Base-by-base conservation (phyloP, 1,284 basidiomycete species). In the Ceratobasidium sp. region DNA sequence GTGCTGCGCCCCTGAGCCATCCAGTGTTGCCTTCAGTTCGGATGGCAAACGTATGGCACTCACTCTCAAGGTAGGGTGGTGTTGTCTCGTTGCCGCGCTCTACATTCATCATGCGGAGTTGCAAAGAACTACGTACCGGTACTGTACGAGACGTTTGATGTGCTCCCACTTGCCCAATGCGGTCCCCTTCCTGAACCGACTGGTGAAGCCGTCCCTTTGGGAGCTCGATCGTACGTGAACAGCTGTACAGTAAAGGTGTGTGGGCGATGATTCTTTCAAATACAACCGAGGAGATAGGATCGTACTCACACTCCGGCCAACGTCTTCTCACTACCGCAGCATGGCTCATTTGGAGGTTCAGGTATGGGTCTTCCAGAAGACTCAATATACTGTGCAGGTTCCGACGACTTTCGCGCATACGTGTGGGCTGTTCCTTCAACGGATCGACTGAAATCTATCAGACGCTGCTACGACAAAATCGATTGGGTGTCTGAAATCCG, bases 361-460 rank as follows among this genome's bases (percentile, higher is more conserved):
- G 64, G 73, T 26, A 28, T 76, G 42, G 73, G 73, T 57, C 73
- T 76, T 67, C 64, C 73, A 20, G 73, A 76, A 57, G 73, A 76
- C 52, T 76, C 73, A 54, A 42, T 76, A 33, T 76, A 76, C 64
- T 76, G 73, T 57, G 62, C 73, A 12, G 73, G 73, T 40, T 76
- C 73, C 26, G 73, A 76, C 48, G 73, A 76, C 40, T 76, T 76
- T 52, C 48, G 73, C 12, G 73, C 52, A 56, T 76, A 76, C 59
- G 62, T 64, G n/a, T 76, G 73, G 73, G 12, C 42, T n/a, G 48
- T 76, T 46, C 73, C 73, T 15, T 33, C 73, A 12, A 20, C 44
- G 73, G 73, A 67, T 10, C 44, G 42, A 13, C 64, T 76, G 13
- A 59, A 66, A 59, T 64, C 48, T 20, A 42, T 20, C 10, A 62